Evolutionary conservation across 2,329 filamentous ascomycete genomes (phyloP), one percentile per base, ranked within the genome.

Genomic region (Coniochaeta sp.): DNA sequence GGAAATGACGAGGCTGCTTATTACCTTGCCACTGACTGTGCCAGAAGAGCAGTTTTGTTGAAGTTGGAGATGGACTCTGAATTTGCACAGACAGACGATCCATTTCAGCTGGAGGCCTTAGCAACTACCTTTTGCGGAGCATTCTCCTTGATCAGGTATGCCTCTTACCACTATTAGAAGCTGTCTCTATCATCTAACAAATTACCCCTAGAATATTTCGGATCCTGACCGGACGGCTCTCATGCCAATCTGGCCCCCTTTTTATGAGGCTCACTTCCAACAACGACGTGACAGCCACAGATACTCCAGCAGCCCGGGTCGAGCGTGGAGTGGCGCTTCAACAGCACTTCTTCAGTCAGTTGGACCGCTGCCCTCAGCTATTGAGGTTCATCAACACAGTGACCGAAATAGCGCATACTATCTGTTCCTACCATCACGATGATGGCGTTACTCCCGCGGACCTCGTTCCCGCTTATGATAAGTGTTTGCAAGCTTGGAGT

Each of bases 1-100:
- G 65, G 66, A 1, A 65, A 67, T 14, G 65, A 64, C n/a, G 63
- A 66, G 4, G 64, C 62, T n/a, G 65, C 66, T 4, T 62, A 38
- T 24, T 31, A 57, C 12, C 54, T 57, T 6, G 28, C 54, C 3
- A 62, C 59, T 16, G 64, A 64, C 17, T 65, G 63, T 2, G 61
- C 63, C 38, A 62, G 63, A 34, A 63, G 62, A 17, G 60, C 61
- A 8, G 65, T 67, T 34, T 60, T 60, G n/a, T 38, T 66, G 28
- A 57, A 57, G 54, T 22, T 22, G 7, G 22, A 36, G 22, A 34
- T 57, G 34, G 60, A 1, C 59, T 65, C 5, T 28, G 56, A 12
- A n/a, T n/a, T 16, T 19, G 26, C 5, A 14, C 62, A 60, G 26
- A 57, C 60, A 1, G 58, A 58, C 17, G 57, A 63, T 14, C 55